phyloP scores from a whole-genome alignment of 345 rosid genomes.

The Aquilaria sinensis region DNA sequence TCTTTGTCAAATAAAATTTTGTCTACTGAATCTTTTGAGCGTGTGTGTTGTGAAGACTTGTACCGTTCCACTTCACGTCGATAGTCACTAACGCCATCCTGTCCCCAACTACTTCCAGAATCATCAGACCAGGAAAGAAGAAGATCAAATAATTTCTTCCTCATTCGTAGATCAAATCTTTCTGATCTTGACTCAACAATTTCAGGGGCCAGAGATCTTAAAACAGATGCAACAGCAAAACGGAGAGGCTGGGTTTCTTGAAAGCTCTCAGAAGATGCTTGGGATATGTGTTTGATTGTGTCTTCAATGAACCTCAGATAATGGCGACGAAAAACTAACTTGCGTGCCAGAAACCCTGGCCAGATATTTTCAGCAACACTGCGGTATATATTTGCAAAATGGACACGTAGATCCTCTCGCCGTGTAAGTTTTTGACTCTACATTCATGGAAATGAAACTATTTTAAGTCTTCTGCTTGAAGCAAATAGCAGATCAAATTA shows the following conservation, averaged over 20 bases:
- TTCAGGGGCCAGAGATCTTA: constrained; percentile 91
- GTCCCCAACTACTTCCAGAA: constrained; percentile 77
- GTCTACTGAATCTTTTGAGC: constrained; percentile 92
- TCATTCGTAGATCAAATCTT: constrained; percentile 78
- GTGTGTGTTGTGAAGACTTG: constrained; percentile 81
- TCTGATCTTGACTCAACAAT: constrained; percentile 91
- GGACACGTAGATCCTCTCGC: constrained; percentile 86
- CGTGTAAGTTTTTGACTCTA: constrained; percentile 86
- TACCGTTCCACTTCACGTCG: constrained; percentile 98
- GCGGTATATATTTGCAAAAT: constrained; percentile 85
- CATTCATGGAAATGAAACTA: constrained; percentile 15
- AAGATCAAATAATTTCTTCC: constrained; percentile 86
- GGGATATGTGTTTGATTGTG: constrained; percentile 53
- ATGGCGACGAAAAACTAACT: constrained; percentile 83
- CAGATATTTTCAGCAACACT: constrained; percentile 91
- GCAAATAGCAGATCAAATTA: neutral
- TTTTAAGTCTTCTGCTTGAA: too few relatives aligned
- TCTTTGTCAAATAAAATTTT: constrained; percentile 94
- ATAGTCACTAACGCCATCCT: constrained; percentile 76
- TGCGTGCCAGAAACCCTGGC: constrained; percentile 90
- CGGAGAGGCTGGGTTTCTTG: constrained; percentile 91
- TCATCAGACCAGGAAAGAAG: constrained; percentile 95
- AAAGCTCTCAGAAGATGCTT: constrained; percentile 66
- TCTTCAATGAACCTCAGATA: constrained; percentile 93
- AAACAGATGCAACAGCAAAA: constrained; percentile 84